Percentiles rank a stretch among this genome's conserved stretches.
These are phyloP conservation scores for Fragilariopsis cylindrus DNA, from an alignment of 108 stramenopile species.

Conservation along the genomic window DNA sequence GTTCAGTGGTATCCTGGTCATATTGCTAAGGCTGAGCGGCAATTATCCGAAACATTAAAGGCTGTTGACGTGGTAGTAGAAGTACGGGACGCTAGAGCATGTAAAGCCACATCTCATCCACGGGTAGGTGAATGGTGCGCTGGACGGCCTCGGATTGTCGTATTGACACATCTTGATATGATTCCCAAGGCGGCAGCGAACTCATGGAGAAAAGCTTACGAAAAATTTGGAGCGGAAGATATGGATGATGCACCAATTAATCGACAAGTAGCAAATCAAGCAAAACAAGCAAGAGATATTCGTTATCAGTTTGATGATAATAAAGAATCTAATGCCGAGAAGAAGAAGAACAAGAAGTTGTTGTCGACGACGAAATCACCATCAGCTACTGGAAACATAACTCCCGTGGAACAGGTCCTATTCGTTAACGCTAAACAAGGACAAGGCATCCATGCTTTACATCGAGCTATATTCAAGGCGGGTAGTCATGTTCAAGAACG, in stretches of 20 bases:
- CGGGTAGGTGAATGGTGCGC: slow-evolving; percentile 88
- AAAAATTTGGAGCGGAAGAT: slow-evolving; percentile 57
- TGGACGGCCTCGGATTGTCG: slow-evolving; percentile 88
- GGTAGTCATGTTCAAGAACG: slow-evolving; percentile 90
- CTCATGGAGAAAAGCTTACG: slow-evolving; percentile 75
- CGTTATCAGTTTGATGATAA: slow-evolving; percentile 52
- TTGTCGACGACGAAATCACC: slow-evolving; percentile 3
- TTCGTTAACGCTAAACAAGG: slow-evolving; percentile 94
- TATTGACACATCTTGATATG: slow-evolving; percentile 83
- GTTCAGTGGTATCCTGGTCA: slow-evolving; percentile 97
- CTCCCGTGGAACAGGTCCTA: slow-evolving; percentile 78
- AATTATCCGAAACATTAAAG: slow-evolving; percentile 88
- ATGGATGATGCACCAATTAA: slow-evolving; percentile 52
- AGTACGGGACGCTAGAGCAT: slow-evolving; percentile 94
- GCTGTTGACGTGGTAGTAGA: slow-evolving; percentile 96
- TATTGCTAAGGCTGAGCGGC: slow-evolving; percentile 96
- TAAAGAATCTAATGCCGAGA: slow-evolving; percentile 7
- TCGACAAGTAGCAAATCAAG: slow-evolving; percentile 67
- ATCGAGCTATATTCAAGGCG: slow-evolving; percentile 85
- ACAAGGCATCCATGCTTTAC: slow-evolving; percentile 70
- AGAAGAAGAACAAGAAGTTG: slow-evolving; percentile 18
- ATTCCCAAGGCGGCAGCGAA: slow-evolving; percentile 61
- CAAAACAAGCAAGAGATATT: slow-evolving; percentile 54
- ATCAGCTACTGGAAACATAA: slow-evolving; percentile 20
- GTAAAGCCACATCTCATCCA: slow-evolving; percentile 93